Conservation (phyloP, 306 rosid species). For the Clitoria ternatea region DNA sequence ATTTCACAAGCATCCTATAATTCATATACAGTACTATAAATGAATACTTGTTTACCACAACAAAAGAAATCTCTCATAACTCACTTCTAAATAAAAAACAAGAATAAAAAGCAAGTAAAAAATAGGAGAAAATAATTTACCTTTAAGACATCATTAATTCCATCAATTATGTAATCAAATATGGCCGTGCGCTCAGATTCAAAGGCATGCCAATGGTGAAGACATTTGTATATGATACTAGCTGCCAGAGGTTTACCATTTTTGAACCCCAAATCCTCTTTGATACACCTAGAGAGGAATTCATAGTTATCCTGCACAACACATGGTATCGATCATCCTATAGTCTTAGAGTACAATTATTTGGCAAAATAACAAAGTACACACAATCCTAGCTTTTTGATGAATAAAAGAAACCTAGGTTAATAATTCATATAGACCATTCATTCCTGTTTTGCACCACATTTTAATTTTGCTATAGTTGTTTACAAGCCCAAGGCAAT, state of each 20-base stretch:
- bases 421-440: background rate
- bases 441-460: background rate
- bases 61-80: background rate
- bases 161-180: slow-evolving; percentile 78
- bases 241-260: slow-evolving; percentile 78
- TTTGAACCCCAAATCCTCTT: slow-evolving; percentile 76
- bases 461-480: background rate
- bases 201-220: slow-evolving; percentile 93
- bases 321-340: slow-evolving; percentile 1
- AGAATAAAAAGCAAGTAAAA: background rate
- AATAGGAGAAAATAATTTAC: slow-evolving; percentile 31
- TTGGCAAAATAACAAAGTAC: background rate
- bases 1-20: background rate
- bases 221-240: slow-evolving; percentile 73
- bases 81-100: background rate
- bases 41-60: background rate
- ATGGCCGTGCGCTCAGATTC: slow-evolving; percentile 87
- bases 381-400: background rate
- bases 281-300: slow-evolving; percentile 74
- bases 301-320: slow-evolving; percentile 68
- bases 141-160: slow-evolving; percentile 73
- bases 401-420: background rate
- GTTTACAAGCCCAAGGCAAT: background rate
- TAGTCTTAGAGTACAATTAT: background rate
- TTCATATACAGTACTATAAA: background rate